phyloP scores from a whole-genome alignment of 129 eudicot species.

The Centaurea solstitialis region DNA sequence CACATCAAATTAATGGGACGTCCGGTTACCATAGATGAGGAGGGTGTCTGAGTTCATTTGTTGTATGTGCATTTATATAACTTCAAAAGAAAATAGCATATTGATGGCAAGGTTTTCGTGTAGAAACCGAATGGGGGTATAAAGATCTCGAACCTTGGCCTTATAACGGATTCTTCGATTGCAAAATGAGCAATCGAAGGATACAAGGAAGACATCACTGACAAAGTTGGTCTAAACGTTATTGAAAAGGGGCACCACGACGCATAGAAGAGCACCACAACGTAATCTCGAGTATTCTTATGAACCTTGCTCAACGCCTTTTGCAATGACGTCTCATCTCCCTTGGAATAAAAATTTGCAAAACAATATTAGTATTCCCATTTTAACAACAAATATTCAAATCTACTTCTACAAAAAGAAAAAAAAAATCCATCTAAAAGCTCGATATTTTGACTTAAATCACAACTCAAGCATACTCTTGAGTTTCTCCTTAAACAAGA shows the following conservation, averaged over 20 bases:
- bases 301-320: constrained; percentile 68
- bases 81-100: no score
- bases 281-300: constrained; percentile 49
- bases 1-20: no score
- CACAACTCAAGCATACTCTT: no score
- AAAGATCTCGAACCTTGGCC: constrained; percentile 68
- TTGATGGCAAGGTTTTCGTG: not conserved
- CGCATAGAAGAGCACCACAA: constrained; percentile 83
- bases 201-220: constrained; percentile 59
- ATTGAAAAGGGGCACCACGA: constrained; percentile 93
- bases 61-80: not conserved
- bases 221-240: constrained; percentile 65
- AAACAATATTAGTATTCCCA: constrained; percentile 10
- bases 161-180: constrained; percentile 73
- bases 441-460: not conserved
- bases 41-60: no score
- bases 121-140: not conserved
- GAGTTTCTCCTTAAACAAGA: no score
- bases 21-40: no score
- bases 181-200: constrained; percentile 91
- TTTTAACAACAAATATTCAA: not conserved
- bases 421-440: not conserved
- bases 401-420: not conserved
- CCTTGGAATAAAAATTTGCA: constrained; percentile 45
- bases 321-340: constrained; percentile 73